A percentile compares a stretch with the other conserved stretches of the same genome.
Conservation (phyloP, 208 protist species). For the Acanthamoeba royreba region DNA sequence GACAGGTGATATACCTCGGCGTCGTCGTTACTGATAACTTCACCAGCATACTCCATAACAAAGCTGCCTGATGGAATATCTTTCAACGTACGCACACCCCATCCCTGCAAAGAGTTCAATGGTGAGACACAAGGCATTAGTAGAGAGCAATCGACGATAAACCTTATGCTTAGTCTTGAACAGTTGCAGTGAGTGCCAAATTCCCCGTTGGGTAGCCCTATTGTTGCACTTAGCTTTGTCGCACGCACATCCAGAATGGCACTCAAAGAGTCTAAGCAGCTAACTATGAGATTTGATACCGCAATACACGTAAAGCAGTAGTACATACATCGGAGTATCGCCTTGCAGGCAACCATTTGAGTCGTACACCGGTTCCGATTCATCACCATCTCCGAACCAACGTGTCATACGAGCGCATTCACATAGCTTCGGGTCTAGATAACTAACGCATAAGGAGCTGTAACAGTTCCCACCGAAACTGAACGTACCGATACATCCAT, state of each 20-base stretch:
- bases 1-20: neutral
- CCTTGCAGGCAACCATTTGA: neutral
- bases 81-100: neutral
- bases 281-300: neutral
- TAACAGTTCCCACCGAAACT: neutral
- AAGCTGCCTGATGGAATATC: neutral
- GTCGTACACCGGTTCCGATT: neutral
- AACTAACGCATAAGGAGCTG: neutral
- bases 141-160: neutral
- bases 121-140: neutral
- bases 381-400: neutral
- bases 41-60: neutral
- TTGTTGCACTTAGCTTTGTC: neutral
- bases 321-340: neutral
- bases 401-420: neutral
- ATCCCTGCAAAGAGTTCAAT: neutral
- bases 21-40: neutral
- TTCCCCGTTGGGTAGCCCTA: neutral
- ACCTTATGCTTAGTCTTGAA: neutral
- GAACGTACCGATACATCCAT: neutral
- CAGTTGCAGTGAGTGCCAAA: neutral
- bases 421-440: neutral
- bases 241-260: neutral
- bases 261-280: neutral
- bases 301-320: neutral